These are phyloP conservation scores for Dissophora globulifera DNA, from an alignment of 192 early-diverging fungal species.

Conservation along the genomic window DNA sequence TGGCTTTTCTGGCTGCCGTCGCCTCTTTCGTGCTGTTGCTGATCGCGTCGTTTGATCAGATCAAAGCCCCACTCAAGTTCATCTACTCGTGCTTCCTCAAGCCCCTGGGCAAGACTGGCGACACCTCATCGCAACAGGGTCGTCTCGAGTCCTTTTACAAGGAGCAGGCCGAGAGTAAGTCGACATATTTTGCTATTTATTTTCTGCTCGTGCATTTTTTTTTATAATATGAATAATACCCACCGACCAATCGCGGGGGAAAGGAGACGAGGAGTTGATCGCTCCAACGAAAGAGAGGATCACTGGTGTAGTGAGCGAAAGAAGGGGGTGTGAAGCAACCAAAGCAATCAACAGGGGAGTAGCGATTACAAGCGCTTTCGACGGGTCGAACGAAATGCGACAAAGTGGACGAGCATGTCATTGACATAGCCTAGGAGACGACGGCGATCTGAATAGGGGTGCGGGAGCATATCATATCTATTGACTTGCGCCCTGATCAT, in stretches of 20 bases:
- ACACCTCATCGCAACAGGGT: slow-evolving; percentile 66
- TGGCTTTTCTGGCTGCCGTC: slow-evolving; percentile 32
- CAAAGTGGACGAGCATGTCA: no score
- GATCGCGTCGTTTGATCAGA: slow-evolving; percentile 48
- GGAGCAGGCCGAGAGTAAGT: slow-evolving; percentile 75
- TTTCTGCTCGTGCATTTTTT: slow-evolving; percentile 13
- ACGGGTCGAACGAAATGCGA: no score
- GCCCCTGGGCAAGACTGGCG: slow-evolving; percentile 66
- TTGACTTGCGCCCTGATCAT: no score
- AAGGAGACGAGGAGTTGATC: no score
- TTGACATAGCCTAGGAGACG: background rate
- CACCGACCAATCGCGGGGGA: no score
- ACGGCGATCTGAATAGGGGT: background rate
- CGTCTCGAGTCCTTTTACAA: slow-evolving; percentile 85
- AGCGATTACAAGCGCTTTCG: no score
- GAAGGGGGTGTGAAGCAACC: no score
- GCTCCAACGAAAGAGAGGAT: no score
- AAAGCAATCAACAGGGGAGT: no score
- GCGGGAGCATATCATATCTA: background rate
- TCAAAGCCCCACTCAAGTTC: slow-evolving; percentile 62
- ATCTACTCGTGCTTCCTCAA: slow-evolving; percentile 84
- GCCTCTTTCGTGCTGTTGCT: slow-evolving; percentile 35
- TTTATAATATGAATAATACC: slow-evolving; percentile 7
- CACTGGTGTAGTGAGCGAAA: no score
- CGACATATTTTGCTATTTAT: background rate